Percentiles rank a stretch among this genome's conserved stretches.
Conservation (phyloP, 1,284 basidiomycete genomes). For the Puccinia polysora region DNA sequence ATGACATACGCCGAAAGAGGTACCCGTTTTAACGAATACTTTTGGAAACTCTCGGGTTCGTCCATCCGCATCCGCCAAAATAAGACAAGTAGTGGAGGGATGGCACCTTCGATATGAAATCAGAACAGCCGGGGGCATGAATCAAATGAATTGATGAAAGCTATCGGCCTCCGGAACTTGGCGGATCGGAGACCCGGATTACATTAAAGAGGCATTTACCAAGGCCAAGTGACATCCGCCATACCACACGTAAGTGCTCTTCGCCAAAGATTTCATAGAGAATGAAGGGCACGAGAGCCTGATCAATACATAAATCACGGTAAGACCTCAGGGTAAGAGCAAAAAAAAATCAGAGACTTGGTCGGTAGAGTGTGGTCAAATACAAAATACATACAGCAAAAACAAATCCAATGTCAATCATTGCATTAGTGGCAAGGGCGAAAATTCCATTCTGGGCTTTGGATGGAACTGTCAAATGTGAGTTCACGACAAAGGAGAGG, state of each 20-base stretch:
- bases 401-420: constrained; percentile 87
- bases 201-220: no score
- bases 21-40: constrained; percentile 49
- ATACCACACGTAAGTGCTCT: constrained; percentile 73
- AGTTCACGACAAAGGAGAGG: no score
- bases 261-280: constrained; percentile 60
- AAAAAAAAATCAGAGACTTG: not conserved
- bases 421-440: constrained; percentile 58
- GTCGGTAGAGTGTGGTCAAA: not conserved
- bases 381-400: constrained; percentile 57
- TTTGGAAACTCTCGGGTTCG: constrained; percentile 50
- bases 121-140: constrained; percentile 55
- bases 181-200: no score
- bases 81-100: constrained; percentile 51
- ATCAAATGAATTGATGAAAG: constrained; percentile 60
- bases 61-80: constrained; percentile 52
- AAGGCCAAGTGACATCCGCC: constrained; percentile 83
- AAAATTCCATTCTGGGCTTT: constrained; percentile 37
- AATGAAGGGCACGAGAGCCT: constrained; percentile 45
- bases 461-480: constrained; percentile 13
- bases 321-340: not conserved
- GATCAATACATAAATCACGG: not conserved
- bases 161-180: not conserved
- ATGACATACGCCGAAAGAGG: constrained; percentile 46
- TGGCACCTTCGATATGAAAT: constrained; percentile 46